These are phyloP conservation scores for Cladosporium halotolerans DNA, from an alignment of 2,329 filamentous ascomycete genomes.

Conservation along the genomic window DNA sequence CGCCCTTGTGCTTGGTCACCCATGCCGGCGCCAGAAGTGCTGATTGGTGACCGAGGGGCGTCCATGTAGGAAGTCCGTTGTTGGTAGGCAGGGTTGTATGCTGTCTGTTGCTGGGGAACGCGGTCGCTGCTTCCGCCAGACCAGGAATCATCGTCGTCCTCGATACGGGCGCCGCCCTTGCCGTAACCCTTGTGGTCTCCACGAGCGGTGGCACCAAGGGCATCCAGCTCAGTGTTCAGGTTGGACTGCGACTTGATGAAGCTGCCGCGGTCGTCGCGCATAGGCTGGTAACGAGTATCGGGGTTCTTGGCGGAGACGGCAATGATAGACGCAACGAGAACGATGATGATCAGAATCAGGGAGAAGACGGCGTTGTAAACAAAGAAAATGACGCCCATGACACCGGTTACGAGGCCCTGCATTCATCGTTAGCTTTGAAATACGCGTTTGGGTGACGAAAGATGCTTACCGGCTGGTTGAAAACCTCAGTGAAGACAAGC, in stretches of 20 bases:
- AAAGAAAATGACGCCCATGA: constrained; percentile 86
- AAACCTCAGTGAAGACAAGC: constrained; percentile 80
- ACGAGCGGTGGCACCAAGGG: constrained; percentile 79
- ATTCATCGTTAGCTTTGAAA: constrained; percentile 9
- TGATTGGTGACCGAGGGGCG: constrained; percentile 14
- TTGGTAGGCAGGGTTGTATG: constrained; percentile 5
- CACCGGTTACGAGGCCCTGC: constrained; percentile 69
- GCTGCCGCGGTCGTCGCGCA: constrained; percentile 91
- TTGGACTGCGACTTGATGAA: constrained; percentile 96
- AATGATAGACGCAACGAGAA: constrained; percentile 69
- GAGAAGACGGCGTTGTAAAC: constrained; percentile 79
- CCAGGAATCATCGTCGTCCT: constrained; percentile 66
- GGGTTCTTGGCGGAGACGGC: constrained; percentile 89
- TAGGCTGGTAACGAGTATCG: constrained; percentile 89
- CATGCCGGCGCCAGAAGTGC: constrained; percentile 13
- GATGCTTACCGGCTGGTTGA: constrained; percentile 64
- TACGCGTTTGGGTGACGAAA: neutral
- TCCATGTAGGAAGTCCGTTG: constrained; percentile 11
- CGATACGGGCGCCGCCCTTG: constrained; percentile 51
- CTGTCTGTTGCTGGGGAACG: constrained; percentile 7
- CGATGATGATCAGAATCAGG: constrained; percentile 72
- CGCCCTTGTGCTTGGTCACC: constrained; percentile 12
- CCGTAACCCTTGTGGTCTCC: constrained; percentile 55
- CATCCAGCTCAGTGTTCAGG: constrained; percentile 82
- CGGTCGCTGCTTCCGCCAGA: constrained; percentile 49